Conservation (phyloP, 257 asterid genomes). For the Lycium ferocissimum region DNA sequence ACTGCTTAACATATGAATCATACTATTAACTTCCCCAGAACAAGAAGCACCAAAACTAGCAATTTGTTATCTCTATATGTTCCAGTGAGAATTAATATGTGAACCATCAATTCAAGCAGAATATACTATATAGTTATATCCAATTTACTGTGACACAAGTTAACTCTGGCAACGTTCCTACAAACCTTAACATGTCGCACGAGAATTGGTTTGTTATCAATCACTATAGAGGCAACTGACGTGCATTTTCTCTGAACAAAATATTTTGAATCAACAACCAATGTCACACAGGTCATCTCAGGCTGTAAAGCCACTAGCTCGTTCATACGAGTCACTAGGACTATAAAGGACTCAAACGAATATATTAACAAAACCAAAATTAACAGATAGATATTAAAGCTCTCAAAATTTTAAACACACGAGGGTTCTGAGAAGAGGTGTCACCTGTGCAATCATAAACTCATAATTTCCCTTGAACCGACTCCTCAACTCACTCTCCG, state of each 20-base stretch:
- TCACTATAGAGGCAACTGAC: neutral
- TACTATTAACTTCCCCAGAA: neutral
- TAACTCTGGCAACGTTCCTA: neutral
- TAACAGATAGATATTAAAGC: constrained; percentile 14
- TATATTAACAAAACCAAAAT: neutral
- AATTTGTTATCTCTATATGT: neutral
- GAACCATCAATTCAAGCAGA: constrained; percentile 17
- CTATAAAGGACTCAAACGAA: neutral
- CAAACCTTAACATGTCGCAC: neutral
- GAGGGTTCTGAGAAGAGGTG: neutral
- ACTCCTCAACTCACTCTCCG: constrained; percentile 71
- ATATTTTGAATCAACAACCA: constrained; percentile 4
- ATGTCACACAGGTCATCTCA: neutral
- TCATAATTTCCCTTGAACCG: constrained; percentile 81
- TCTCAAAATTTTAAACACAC: constrained; percentile 16
- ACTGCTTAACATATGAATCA: neutral
- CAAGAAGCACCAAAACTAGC: neutral
- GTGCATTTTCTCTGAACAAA: neutral
- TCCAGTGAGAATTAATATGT: neutral
- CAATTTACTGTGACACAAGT: neutral
- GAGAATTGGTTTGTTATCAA: neutral
- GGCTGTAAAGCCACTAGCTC: constrained; percentile 17
- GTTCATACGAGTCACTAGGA: neutral
- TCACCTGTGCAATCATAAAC: constrained; percentile 86
- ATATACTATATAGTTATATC: neutral